Evolutionary conservation across 2,329 filamentous ascomycete species (phyloP), one percentile per base, ranked within the genome.

Genomic region (Trichoderma sp.): DNA sequence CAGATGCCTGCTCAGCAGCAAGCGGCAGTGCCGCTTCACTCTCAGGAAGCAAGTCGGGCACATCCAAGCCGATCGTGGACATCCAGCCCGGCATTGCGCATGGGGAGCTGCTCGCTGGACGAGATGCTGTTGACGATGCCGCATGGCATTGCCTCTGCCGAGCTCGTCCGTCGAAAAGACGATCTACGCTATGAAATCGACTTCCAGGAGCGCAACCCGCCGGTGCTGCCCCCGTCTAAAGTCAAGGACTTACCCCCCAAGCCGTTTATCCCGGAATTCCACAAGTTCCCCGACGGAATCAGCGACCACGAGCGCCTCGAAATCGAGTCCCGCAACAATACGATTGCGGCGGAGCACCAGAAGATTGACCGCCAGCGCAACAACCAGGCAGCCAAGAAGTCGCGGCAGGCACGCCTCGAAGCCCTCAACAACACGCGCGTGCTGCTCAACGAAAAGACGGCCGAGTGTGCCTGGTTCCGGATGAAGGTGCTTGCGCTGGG

Each of bases 331-430:
- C 67, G 69, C 7, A 77, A 77, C 68, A 77, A 80, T 61, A 14
- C 56, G 6, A 74, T 79, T 46, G 73, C 77, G 2, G 67, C 68
- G 4, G 61, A 72, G 24, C 71, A 72, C 10, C 74, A 76, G 68
- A 59, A 28, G 4, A 58, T 76, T 1, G 76, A 80, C 21, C 74
- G 77, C 2, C 68, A 74, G 52, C 73, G 80, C 5, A 82, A 82
- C 73, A 82, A 81, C 69, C 68, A 73, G 43, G 78, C 81, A 0
- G 81, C 81, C 28, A 79, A 78, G 71, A 77, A 79, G 65, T 78
- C 76, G 13, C 75, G 81, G 0, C 70, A 75, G 24, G 71, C 74
- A 24, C 74, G 79, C 0, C 66, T 77, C 30, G 79, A 80, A 60
- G 69, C 72, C 0, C 71, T 78, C 1, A 58, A 66, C 0, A 69